A percentile compares a stretch with the other conserved stretches of the same genome.
Conservation (phyloP, 202 grass and related monocot species). For the Setaria italica region DNA sequence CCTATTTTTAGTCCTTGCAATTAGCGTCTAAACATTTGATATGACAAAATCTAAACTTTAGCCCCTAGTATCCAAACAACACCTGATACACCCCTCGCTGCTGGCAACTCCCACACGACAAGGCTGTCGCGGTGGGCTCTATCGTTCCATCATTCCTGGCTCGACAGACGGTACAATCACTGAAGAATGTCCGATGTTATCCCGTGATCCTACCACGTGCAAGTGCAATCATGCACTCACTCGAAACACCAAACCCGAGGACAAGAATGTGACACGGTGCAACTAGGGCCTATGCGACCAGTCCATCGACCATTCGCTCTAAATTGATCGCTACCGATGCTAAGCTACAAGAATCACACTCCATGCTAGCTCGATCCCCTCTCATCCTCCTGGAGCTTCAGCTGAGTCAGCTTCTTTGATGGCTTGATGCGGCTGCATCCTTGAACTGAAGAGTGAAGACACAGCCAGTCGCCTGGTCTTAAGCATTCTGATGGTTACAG, state of each 20-base stretch:
- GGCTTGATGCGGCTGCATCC: not conserved
- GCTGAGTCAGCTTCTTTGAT: not conserved
- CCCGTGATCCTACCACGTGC: conserved; percentile 34
- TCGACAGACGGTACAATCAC: conserved; percentile 10
- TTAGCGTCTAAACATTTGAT: too few species aligned
- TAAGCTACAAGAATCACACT: not conserved
- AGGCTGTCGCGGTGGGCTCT: not conserved
- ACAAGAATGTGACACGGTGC: not conserved
- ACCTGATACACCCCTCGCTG: not conserved
- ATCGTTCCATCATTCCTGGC: not conserved
- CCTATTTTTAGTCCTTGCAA: too few species aligned
- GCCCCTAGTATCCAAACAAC: too few species aligned
- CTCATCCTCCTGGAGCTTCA: not conserved
- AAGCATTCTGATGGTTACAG: not conserved
- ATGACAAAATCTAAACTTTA: too few species aligned
- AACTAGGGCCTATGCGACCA: not conserved
- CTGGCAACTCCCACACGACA: not conserved
- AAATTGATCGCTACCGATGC: not conserved
- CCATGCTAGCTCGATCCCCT: not conserved
- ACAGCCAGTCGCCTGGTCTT: not conserved
- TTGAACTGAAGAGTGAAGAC: not conserved
- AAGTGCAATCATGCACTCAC: not conserved
- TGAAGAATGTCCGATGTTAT: not conserved
- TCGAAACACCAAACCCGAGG: not conserved
- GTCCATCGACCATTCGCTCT: too few species aligned